A percentile compares a stretch with the other conserved stretches of the same genome.
Evolutionary conservation across 106 monocot genomes (phyloP).

Genomic region (Chionographis japonica): DNA sequence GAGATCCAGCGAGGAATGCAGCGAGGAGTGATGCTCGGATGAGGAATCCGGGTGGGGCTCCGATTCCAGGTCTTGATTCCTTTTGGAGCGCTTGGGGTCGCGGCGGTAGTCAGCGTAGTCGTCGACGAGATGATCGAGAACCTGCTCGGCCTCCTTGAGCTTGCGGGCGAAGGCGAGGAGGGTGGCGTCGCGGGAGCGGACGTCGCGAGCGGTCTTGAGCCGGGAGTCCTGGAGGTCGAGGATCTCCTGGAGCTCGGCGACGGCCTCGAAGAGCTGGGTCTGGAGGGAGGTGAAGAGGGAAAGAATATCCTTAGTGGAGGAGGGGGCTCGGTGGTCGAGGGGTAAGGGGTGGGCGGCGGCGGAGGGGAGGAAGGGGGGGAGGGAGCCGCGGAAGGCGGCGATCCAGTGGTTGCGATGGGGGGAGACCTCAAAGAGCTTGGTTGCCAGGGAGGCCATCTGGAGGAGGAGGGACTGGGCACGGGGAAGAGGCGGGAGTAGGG

Average conservation of each 20-base stretch:
- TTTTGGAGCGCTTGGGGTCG: slow-evolving; percentile 17
- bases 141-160: slow-evolving; percentile 50
- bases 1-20: slow-evolving; percentile 47
- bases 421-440: slow-evolving; percentile 76
- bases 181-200: slow-evolving; percentile 38
- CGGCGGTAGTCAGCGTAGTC: slow-evolving; percentile 73
- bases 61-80: background rate
- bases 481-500: slow-evolving; percentile 84
- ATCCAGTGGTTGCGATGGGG: slow-evolving; percentile 68
- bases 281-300: slow-evolving; percentile 75
- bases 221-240: slow-evolving; percentile 74
- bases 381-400: slow-evolving; percentile 51
- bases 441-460: slow-evolving; percentile 70
- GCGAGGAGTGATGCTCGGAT: slow-evolving; percentile 3
- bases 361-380: slow-evolving; percentile 45
- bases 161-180: slow-evolving; percentile 67
- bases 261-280: slow-evolving; percentile 83
- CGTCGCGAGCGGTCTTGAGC: slow-evolving; percentile 34
- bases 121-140: slow-evolving; percentile 66
- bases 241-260: slow-evolving; percentile 83
- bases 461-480: slow-evolving; percentile 75
- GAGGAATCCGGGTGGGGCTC: background rate
- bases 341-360: slow-evolving; percentile 4
- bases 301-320: slow-evolving; percentile 62
- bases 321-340: slow-evolving; percentile 21